Base-by-base conservation (phyloP, 768 basidiomycete species). In the Nidularia pulvinata region DNA sequence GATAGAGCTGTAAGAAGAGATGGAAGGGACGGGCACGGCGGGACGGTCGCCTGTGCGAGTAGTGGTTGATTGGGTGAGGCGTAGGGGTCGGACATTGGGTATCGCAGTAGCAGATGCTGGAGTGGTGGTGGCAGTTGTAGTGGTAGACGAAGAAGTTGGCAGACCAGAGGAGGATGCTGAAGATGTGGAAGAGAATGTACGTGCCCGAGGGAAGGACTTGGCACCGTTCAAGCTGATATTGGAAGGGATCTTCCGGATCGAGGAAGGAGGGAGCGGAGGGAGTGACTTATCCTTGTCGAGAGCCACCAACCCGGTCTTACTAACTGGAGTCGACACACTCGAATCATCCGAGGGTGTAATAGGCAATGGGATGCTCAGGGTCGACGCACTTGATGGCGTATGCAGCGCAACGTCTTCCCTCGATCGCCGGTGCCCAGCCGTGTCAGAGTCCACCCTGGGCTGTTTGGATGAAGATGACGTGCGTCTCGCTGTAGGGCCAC, bases 261-360 rank as follows among this genome's bases (percentile, higher is more conserved):
- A 16, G 30, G 42, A 30, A 13, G 49, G 33, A 10, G 67, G 68
- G 4, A 69, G 57, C 1, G 75, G 75, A 2, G 75, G 67, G 16
- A 78, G 37, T 46, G 70, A 64, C 64, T 76, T 70, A 51, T 75
- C 60, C 59, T 72, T 72, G 46, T 70, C 60, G 35, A 63, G 53
- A 13, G 48, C 53, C 33, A 32, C 4, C 35, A 46, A 9, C 22
- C 37, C 32, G 46, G 32, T 33, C 19, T 39, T 37, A 3, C 42
- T 39, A 14, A 9, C 9, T 7, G 19, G 9, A 43, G 50, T 35
- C 11, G 33, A 19, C 33, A 53, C 52, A 16, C 39, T 42, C 4
- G 39, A 42, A 42, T 64, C 51, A n/a, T 73, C 68, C 44, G 58
- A 51, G n/a, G 74, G 71, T 4, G 74, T 73, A 9, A 63, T 45